Evolutionary conservation across 2,329 filamentous ascomycete species (phyloP).

Genomic region (Chalaropsis ovoidea): DNA sequence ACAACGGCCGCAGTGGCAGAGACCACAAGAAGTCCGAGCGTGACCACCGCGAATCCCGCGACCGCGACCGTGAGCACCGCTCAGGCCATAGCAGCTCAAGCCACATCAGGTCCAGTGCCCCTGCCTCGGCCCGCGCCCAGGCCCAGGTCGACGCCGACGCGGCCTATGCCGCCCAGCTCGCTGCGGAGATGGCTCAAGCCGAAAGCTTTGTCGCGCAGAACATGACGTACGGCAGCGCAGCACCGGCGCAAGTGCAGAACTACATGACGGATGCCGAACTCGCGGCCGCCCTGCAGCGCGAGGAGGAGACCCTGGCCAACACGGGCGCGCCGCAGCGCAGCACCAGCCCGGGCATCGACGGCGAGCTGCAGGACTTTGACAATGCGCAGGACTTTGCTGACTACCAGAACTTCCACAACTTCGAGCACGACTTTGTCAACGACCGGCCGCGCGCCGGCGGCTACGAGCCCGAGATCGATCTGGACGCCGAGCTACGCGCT

Average conservation of each 20-base stretch:
- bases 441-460: not conserved
- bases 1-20: not conserved
- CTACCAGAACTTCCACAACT: conserved; percentile 5
- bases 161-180: not conserved
- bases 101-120: not conserved
- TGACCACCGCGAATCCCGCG: not conserved
- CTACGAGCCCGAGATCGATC: not conserved
- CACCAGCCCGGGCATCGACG: not conserved
- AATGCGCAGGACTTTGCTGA: not conserved
- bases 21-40: conserved; percentile 4
- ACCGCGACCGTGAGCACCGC: not conserved
- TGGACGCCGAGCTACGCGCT: not conserved
- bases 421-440: not conserved
- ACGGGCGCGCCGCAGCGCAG: not conserved
- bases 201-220: not conserved
- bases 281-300: not conserved
- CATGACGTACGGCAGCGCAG: not conserved
- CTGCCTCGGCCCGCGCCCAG: not conserved
- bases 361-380: not conserved
- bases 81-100: not conserved
- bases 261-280: conserved; percentile 10
- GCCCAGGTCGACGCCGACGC: not conserved
- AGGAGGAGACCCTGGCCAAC: not conserved
- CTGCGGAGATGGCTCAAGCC: not conserved
- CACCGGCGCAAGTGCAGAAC: not conserved